Base-by-base conservation (phyloP, 257 asterid genomes). In the Gardenia jasminoides region DNA sequence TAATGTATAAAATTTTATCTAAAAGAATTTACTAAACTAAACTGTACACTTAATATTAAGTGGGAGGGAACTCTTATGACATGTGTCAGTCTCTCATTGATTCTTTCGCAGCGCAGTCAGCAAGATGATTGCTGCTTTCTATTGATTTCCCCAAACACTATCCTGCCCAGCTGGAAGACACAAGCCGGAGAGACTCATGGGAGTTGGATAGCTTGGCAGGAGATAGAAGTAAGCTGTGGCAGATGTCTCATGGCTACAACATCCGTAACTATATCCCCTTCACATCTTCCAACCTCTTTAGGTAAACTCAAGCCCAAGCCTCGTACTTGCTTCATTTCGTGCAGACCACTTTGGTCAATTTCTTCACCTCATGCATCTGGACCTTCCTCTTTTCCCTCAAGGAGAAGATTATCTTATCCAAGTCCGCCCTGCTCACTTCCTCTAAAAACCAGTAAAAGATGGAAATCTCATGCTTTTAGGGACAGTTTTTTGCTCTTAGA, bases 401-500 rank as follows among this genome's bases (percentile, higher is more conserved):
- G 50, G 20, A 76, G 48, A 44, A 80, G n/a, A 47, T 56, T 59
- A 69, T 54, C 69, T 78, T 70, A 56, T 44, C 88, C 72, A 65
- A 79, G 64, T 65, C 76, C 68, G 64, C 76, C 80, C 3, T 54
- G 24, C 30, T 77, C 61, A 28, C 4, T 67, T 17, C 69, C 80
- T 69, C 44, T 77, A 26, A 85, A 69, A 77, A 41, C 80, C 81
- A 13, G 83, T 44, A 81, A 78, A 84, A 81, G 67, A 54, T 82
- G 90, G 91, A 82, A 72, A 71, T 24, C 84, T 31, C 70, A 81
- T 3, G 84, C 90, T 15, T 36, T 26, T 33, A 66, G 77, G 74
- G 87, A 81, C 4, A 68, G 77, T 82, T 76, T 86, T 46, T 80
- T 84, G 79, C 79, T 92, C 12, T 83, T 91, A 24, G 96, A 84